Evolutionary conservation across 192 early-diverging fungal genomes (phyloP).

Genomic region (Linnemannia exigua): DNA sequence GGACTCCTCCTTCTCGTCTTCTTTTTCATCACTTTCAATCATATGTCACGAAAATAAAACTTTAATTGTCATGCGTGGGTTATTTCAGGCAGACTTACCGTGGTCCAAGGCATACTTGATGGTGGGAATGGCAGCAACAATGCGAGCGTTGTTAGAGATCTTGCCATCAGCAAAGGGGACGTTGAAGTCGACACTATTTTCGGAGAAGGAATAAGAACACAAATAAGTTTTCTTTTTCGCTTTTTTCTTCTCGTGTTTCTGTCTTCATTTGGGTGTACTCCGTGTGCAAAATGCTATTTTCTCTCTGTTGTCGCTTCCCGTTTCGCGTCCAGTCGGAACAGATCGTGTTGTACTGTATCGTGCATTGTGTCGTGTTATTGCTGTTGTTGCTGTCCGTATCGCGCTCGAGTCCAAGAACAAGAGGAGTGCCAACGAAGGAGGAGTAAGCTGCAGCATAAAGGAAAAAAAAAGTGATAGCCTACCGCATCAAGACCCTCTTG

Average conservation of each 20-base stretch:
- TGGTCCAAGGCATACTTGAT: conserved; percentile 92
- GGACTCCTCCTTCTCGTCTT: neutral
- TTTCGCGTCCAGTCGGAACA: neutral
- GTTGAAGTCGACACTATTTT: conserved; percentile 95
- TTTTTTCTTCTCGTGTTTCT: conserved; percentile 9
- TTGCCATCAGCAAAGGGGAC: conserved; percentile 94
- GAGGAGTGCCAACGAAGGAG: too few species aligned
- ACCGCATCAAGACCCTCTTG: conserved; percentile 96
- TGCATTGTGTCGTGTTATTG: neutral
- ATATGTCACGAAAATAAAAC: conserved; percentile 2
- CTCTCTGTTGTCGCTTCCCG: neutral
- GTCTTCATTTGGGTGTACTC: neutral
- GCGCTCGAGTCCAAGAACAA: neutral
- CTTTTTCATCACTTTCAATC: neutral
- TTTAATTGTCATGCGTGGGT: neutral
- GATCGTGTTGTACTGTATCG: neutral
- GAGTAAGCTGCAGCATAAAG: neutral
- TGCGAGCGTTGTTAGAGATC: conserved; percentile 98
- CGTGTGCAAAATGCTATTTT: neutral
- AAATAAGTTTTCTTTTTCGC: neutral
- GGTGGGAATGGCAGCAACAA: conserved; percentile 94
- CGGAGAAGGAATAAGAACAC: conserved; percentile 3
- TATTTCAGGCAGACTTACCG: conserved; percentile 60
- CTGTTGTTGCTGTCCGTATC: neutral
- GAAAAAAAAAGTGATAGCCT: conserved; percentile 25